Base-by-base conservation (phyloP, 1,139 yeast genomes). In the Pneumocystis wakefieldiae region DNA sequence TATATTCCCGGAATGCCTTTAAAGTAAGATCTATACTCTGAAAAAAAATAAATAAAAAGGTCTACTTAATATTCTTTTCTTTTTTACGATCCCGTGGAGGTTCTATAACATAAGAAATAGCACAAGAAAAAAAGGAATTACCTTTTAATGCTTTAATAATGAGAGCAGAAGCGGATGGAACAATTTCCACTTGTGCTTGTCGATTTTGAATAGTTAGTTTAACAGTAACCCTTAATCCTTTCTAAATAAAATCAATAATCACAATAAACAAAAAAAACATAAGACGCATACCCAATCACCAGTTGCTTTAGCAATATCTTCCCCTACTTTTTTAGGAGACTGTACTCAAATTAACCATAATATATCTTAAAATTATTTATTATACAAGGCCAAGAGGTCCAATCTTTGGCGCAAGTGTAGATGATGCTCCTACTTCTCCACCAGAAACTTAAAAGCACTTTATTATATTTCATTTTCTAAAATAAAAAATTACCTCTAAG, bases 381-480 rank as follows among this genome's bases (percentile, higher is more conserved):
- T 98, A 97, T 70, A 97, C 91, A 76, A 92, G 85, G 90, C 99
- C 99, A 78, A 92, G 89, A 75, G 99, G 99, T 87, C 99, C 99
- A 78, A 92, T 92, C 90, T 92, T 92, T 79, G 98, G 98, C 75
- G 98, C 98, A 77, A 94, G 87, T 72, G 98, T 96, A 72, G 98
- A 88, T 70, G 98, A 91, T 77, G 97, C 96, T 84, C 97, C 98
- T 76, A 94, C 95, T 85, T 92, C 99, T 85, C 99, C 98, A 87
- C 98, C 99, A 74, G 91, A 95, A 81, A 98, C 97, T 87, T 32
- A 24, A 48, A 24, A 48, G 28, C n/a, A 10, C 28, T 19, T 48
- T 4, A 28, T 28, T 24, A 24, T 19, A 24, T 48, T 48, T 48
- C 14, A n/a, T n/a, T 48, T 24, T 24, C 19, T 24, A 48, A 48